Conservation (phyloP, 2,329 filamentous ascomycete species). For the Ascochyta lentis region DNA sequence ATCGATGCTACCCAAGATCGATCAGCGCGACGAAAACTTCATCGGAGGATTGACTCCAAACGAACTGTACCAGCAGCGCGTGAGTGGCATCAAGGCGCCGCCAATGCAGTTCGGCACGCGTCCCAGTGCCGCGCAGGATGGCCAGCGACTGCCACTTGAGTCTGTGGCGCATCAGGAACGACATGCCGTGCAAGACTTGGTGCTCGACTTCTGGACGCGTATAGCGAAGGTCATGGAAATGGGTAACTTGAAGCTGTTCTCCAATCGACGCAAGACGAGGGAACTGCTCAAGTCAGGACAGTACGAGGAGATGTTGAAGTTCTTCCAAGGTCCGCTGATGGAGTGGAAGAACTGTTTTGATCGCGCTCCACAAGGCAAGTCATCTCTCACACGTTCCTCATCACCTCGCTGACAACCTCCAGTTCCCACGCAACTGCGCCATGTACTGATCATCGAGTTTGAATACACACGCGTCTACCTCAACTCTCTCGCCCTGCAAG, state of each 20-base stretch:
- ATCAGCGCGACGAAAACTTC: conserved; percentile 36
- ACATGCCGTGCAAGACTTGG: conserved; percentile 58
- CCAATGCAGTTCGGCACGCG: conserved; percentile 46
- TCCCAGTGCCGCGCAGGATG: conserved; percentile 30
- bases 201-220: conserved; percentile 87
- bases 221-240: conserved; percentile 92
- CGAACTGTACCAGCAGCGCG: conserved; percentile 46
- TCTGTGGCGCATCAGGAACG: conserved; percentile 46
- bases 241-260: conserved; percentile 87
- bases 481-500: conserved; percentile 92
- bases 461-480: conserved; percentile 94
- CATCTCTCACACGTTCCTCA: too few relatives aligned
- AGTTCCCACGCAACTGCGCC: conserved; percentile 66
- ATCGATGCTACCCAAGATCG: conserved; percentile 78
- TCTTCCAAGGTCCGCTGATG: conserved; percentile 78
- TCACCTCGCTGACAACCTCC: conserved; percentile 27
- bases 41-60: conserved; percentile 38
- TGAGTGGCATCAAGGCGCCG: conserved; percentile 43
- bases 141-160: conserved; percentile 45
- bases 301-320: conserved; percentile 80
- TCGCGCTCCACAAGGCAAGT: conserved; percentile 62
- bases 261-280: conserved; percentile 84
- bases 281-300: conserved; percentile 85
- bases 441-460: conserved; percentile 91
- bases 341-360: conserved; percentile 86